phyloP scores from a whole-genome alignment of 31 red algal species.

The Endocladia muricata region DNA sequence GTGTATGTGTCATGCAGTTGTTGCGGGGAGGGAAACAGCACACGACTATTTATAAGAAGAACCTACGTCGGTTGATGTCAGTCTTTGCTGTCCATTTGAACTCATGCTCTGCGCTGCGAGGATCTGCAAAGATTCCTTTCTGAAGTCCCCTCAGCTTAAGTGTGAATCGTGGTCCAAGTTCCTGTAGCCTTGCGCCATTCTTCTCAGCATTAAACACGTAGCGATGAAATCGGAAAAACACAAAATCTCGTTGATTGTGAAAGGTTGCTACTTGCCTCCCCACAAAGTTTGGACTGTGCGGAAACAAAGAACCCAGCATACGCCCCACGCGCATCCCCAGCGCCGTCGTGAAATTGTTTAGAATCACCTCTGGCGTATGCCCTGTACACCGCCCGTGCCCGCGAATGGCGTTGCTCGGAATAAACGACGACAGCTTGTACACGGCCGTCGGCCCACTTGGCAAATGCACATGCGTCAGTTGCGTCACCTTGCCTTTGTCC shows the following conservation, averaged over 20 bases:
- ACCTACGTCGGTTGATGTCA: conserved; percentile 43
- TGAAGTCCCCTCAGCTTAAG: conserved; percentile 76
- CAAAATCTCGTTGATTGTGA: conserved; percentile 96
- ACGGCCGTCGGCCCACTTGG: conserved; percentile 77
- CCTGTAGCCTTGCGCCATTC: conserved; percentile 72
- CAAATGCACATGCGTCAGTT: conserved; percentile 77
- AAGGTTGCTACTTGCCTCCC: conserved; percentile 92
- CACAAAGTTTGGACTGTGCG: conserved; percentile 56
- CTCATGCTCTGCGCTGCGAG: conserved; percentile 37
- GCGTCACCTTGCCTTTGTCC: conserved; percentile 35
- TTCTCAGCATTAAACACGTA: conserved; percentile 71
- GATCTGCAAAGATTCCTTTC: conserved; percentile 53
- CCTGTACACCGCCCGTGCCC: conserved; percentile 61
- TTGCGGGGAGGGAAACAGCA: too few species aligned
- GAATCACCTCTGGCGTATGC: conserved; percentile 75
- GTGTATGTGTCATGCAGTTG: too few species aligned
- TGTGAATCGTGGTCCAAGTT: conserved; percentile 97
- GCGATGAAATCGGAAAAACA: conserved; percentile 96
- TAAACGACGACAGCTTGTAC: conserved; percentile 75
- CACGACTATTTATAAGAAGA: conserved; percentile 33
- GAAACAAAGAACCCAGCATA: conserved; percentile 91
- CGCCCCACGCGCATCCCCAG: conserved; percentile 78
- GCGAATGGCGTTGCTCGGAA: conserved; percentile 39
- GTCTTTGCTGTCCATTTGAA: conserved; percentile 40
- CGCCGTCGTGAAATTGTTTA: conserved; percentile 82